phyloP scores from a whole-genome alignment of 2,329 filamentous ascomycete species.

The Teratosphaeria pseudoeucalypti region DNA sequence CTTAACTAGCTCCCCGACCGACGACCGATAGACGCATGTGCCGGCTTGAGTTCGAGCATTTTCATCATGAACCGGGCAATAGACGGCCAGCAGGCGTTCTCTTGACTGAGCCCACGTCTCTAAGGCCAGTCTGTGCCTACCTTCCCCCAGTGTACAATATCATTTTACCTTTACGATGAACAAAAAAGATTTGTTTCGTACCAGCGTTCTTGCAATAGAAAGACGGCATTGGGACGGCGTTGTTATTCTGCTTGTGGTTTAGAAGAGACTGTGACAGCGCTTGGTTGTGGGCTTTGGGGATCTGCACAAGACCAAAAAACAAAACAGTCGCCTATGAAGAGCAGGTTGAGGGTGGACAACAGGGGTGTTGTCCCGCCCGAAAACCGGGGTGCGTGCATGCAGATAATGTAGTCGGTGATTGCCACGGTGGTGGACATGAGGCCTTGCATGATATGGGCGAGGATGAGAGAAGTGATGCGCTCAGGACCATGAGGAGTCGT shows the following conservation, averaged over 20 bases:
- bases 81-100: constrained; percentile 15
- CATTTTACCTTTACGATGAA: constrained; percentile 1
- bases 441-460: not conserved
- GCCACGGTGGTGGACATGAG: not conserved
- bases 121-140: not conserved
- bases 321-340: not conserved
- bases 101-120: constrained; percentile 25
- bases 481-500: not conserved
- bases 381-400: not conserved
- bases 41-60: not conserved
- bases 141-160: constrained; percentile 3
- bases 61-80: not conserved
- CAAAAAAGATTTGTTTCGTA: not conserved
- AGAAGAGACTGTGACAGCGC: not conserved
- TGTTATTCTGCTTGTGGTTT: not conserved
- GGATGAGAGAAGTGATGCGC: not conserved
- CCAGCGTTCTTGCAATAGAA: constrained; percentile 3
- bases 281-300: not conserved
- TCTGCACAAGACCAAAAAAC: not conserved
- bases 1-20: constrained; percentile 18
- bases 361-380: not conserved
- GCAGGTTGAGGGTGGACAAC: not conserved
- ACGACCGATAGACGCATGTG: constrained; percentile 10
- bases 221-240: constrained; percentile 1
- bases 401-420: not conserved